Percentiles rank a stretch among this genome's conserved stretches.
phyloP scores from a whole-genome alignment of 768 basidiomycete genomes.

The Phylloporus arenicola region DNA sequence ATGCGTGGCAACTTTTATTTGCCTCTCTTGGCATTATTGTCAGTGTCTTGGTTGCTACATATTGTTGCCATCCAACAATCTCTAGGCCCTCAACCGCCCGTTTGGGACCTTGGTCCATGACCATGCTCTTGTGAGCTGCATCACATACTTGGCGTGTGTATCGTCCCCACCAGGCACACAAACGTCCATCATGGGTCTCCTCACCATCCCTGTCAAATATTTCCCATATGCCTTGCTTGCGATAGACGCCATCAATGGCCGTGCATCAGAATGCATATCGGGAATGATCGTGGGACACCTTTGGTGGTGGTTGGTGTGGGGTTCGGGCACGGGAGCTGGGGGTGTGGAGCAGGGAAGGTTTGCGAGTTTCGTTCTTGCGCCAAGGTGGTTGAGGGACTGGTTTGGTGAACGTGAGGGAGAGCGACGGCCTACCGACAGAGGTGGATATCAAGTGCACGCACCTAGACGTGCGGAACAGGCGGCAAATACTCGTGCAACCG shows the following conservation, averaged over 20 bases:
- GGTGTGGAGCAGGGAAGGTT: slow-evolving; percentile 36
- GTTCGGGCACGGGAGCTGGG: slow-evolving; percentile 37
- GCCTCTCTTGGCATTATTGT: slow-evolving; percentile 57
- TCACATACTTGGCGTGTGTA: slow-evolving; percentile 63
- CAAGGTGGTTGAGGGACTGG: slow-evolving; percentile 49
- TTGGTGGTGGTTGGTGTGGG: slow-evolving; percentile 77
- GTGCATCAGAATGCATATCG: slow-evolving; percentile 54
- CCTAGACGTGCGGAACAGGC: slow-evolving; percentile 37
- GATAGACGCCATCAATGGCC: slow-evolving; percentile 64
- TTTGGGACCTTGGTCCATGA: slow-evolving; percentile 51
- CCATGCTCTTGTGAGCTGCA: slow-evolving; percentile 58
- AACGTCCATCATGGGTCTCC: slow-evolving; percentile 73
- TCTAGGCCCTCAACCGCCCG: slow-evolving; percentile 56
- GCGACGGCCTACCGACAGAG: slow-evolving; percentile 33
- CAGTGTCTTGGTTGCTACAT: slow-evolving; percentile 25
- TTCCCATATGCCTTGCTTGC: slow-evolving; percentile 70
- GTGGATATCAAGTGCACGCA: slow-evolving; percentile 55
- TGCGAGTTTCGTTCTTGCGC: slow-evolving; percentile 44
- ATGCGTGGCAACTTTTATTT: slow-evolving; percentile 67
- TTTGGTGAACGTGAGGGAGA: slow-evolving; percentile 39
- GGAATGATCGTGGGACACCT: slow-evolving; percentile 74
- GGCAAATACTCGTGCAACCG: slow-evolving; percentile 19
- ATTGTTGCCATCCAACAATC: neutral
- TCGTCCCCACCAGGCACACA: slow-evolving; percentile 62
- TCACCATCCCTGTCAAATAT: slow-evolving; percentile 67